Conservation (phyloP, 306 rosid genomes). For the Cicer judaicum region DNA sequence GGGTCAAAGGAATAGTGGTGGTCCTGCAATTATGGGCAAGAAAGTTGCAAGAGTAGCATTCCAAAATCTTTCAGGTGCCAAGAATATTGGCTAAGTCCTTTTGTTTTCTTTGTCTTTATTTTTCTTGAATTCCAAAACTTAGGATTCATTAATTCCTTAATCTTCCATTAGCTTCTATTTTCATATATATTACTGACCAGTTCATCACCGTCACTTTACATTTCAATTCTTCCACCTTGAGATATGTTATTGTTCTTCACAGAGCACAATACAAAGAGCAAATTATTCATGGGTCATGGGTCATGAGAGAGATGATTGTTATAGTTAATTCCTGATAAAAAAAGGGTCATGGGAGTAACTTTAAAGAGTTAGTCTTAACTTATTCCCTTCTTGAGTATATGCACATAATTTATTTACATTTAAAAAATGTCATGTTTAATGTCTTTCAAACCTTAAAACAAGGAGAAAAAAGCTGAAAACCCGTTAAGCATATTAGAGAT, state of each 20-base stretch:
- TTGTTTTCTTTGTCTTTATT: constrained; percentile 24
- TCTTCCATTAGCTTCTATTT: background rate
- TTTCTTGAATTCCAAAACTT: constrained; percentile 9
- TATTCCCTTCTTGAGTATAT: background rate
- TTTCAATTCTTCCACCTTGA: background rate
- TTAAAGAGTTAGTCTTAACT: too few relatives aligned
- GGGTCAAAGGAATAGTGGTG: constrained; percentile 76
- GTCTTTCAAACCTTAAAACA: background rate
- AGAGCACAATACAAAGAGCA: background rate
- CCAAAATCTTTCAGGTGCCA: constrained; percentile 96
- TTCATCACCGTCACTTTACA: background rate
- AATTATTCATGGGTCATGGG: background rate
- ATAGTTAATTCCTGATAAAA: too few relatives aligned
- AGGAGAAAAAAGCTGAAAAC: background rate
- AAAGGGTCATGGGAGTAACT: too few relatives aligned
- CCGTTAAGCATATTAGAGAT: constrained; percentile 5
- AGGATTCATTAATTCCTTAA: constrained; percentile 10
- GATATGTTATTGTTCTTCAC: too few relatives aligned
- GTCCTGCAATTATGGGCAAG: constrained; percentile 88
- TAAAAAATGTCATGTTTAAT: background rate
- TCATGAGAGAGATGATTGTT: too few relatives aligned
- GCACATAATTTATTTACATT: constrained; percentile 6
- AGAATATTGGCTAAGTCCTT: constrained; percentile 80
- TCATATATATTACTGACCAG: constrained; percentile 19
- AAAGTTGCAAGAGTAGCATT: constrained; percentile 94